Evolutionary conservation across 768 basidiomycete species (phyloP).

Genomic region (Leccinellum luteum): DNA sequence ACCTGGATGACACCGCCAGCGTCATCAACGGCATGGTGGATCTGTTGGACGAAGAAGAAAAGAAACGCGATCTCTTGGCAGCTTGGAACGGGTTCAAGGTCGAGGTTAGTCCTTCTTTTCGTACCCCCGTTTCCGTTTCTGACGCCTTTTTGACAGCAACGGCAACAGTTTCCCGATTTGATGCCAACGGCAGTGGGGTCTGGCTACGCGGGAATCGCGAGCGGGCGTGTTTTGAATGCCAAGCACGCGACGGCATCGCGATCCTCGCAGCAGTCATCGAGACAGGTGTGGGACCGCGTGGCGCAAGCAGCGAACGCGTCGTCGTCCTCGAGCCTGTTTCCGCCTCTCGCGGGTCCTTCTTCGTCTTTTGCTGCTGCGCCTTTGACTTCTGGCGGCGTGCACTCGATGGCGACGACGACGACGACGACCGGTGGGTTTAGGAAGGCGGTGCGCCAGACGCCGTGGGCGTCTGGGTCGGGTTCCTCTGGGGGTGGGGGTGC

Average conservation of each 20-base stretch:
- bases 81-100: conserved; percentile 85
- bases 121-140: not conserved
- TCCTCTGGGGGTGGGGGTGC: conserved; percentile 7
- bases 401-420: not conserved
- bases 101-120: conserved; percentile 65
- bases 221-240: conserved; percentile 80
- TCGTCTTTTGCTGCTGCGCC: not conserved
- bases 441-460: conserved; percentile 51
- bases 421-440: conserved; percentile 30
- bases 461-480: conserved; percentile 47
- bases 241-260: conserved; percentile 69
- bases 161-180: conserved; percentile 81
- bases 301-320: conserved; percentile 69
- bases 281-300: conserved; percentile 83
- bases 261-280: conserved; percentile 53
- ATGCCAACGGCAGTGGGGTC: conserved; percentile 54
- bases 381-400: not conserved
- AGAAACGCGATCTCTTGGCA: conserved; percentile 67
- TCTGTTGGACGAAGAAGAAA: conserved; percentile 79
- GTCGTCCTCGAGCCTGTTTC: conserved; percentile 37
- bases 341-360: conserved; percentile 22
- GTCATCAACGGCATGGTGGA: conserved; percentile 74
- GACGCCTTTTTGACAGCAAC: conserved; percentile 52
- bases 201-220: conserved; percentile 76
- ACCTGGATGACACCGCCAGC: conserved; percentile 72